phyloP scores from a whole-genome alignment of 1,284 basidiomycete species.

The Cryptococcus maquisensis region DNA sequence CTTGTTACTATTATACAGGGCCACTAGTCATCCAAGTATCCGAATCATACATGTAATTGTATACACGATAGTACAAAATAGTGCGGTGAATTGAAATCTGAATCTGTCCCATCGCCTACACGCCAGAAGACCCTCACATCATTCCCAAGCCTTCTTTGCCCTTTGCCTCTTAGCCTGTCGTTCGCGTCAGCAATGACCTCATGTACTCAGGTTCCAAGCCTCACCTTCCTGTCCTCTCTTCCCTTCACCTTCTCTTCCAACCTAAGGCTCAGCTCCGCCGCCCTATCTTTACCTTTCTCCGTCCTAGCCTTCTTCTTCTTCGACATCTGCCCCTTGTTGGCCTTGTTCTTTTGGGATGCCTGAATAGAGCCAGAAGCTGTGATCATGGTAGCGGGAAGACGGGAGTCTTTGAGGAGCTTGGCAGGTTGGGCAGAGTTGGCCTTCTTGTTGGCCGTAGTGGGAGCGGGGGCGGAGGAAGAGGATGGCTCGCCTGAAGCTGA shows the following conservation, averaged over 20 bases:
- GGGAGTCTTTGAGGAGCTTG: conserved; percentile 41
- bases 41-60: too few species aligned
- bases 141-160: conserved; percentile 47
- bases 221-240: conserved; percentile 41
- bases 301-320: conserved; percentile 32
- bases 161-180: conserved; percentile 37
- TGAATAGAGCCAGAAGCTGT: conserved; percentile 31
- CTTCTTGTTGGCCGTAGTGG: not conserved
- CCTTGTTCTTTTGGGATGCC: conserved; percentile 24
- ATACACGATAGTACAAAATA: too few species aligned
- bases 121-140: not conserved
- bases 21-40: too few species aligned
- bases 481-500: conserved; percentile 1
- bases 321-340: conserved; percentile 18
- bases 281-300: conserved; percentile 36
- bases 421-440: conserved; percentile 19
- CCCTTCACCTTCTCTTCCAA: conserved; percentile 34
- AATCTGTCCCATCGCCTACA: too few species aligned
- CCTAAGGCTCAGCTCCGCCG: conserved; percentile 28
- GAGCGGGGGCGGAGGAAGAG: not conserved
- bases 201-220: not conserved
- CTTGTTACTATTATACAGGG: too few species aligned
- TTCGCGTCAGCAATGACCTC: not conserved
- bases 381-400: conserved; percentile 46
- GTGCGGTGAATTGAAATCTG: too few species aligned